Base-by-base conservation (phyloP, 139 green algal genomes). In the Diplosphaera chodatii region DNA sequence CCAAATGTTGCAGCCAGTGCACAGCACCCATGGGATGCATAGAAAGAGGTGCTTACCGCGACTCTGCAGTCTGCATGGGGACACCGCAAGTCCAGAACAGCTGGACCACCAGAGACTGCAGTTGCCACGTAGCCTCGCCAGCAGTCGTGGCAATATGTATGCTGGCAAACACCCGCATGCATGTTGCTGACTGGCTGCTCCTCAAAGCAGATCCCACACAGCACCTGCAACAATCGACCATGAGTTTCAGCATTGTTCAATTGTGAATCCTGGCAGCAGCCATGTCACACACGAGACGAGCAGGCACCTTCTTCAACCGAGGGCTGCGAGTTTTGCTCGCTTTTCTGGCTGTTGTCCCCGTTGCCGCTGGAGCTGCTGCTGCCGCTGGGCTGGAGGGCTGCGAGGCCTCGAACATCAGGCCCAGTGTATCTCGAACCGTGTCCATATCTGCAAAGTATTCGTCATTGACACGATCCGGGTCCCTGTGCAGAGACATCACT, bases 121-220 rank as follows among this genome's bases (percentile, higher is more conserved):
- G 33, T 76, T 20, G 80, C 28, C 13, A 87, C 55, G 71, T 95
- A 96, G 15, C 78, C 80, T 64, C 56, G 34, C 88, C 88, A 96
- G 87, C 91, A 96, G 55, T 68, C 70, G 30, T 65, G 72, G 78
- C 89, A 97, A 75, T 91, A 91, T 72, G 72, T 68, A 80, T 96
- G 90, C 71, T 88, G 62, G 89, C 89, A 85, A 73, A 76, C 20
- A 2, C 84, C 83, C 3, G 73, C 70, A 63, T 69, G 68, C 83
- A 94, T 91, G 1, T 81, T 68, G 0, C 32, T 25, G 13, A 69
- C 67, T 3, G 77, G 64, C 65, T 86, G 90, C 5, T 66, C 73
- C 25, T 98, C 93, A 40, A 96, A 98, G 85, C 94, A 99, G 68
- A 98, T 96, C 63, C 85, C 78, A 81, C 94, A 98, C 4, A 30